Conservation (phyloP, 2,329 filamentous ascomycete genomes). For the Aspergillus carbonarius region DNA sequence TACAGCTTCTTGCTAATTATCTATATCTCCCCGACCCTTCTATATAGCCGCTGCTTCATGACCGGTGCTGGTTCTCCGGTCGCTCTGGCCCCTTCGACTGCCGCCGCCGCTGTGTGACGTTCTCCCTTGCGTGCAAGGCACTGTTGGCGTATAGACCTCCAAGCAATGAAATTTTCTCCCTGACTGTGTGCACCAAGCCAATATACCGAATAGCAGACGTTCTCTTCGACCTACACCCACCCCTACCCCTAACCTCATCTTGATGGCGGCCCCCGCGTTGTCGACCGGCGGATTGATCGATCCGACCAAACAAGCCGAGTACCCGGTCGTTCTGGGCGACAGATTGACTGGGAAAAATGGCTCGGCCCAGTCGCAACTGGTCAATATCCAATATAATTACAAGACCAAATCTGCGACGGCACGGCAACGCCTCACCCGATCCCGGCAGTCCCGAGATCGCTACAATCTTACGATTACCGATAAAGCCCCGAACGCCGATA, state of each 20-base stretch:
- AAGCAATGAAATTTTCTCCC: slow-evolving; percentile 14
- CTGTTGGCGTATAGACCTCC: slow-evolving; percentile 8
- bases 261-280: slow-evolving; percentile 35
- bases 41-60: slow-evolving; percentile 8
- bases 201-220: slow-evolving; percentile 5
- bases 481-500: slow-evolving; percentile 40
- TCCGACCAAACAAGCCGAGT: slow-evolving; percentile 47
- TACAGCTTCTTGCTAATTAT: background rate
- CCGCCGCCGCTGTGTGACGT: slow-evolving; percentile 17
- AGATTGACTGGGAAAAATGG: slow-evolving; percentile 35
- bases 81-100: slow-evolving; percentile 4
- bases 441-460: slow-evolving; percentile 33
- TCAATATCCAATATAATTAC: slow-evolving; percentile 49
- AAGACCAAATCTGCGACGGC: slow-evolving; percentile 44
- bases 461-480: slow-evolving; percentile 45
- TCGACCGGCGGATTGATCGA: slow-evolving; percentile 39
- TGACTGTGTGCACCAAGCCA: slow-evolving; percentile 7
- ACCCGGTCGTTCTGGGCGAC: slow-evolving; percentile 47
- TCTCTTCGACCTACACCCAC: background rate
- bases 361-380: slow-evolving; percentile 24
- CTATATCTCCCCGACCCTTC: background rate
- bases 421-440: slow-evolving; percentile 40
- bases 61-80: slow-evolving; percentile 12
- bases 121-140: slow-evolving; percentile 19
- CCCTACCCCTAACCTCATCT: slow-evolving; percentile 13